phyloP scores from a whole-genome alignment of 352 stramenopile species.

The Phytophthora capsici region DNA sequence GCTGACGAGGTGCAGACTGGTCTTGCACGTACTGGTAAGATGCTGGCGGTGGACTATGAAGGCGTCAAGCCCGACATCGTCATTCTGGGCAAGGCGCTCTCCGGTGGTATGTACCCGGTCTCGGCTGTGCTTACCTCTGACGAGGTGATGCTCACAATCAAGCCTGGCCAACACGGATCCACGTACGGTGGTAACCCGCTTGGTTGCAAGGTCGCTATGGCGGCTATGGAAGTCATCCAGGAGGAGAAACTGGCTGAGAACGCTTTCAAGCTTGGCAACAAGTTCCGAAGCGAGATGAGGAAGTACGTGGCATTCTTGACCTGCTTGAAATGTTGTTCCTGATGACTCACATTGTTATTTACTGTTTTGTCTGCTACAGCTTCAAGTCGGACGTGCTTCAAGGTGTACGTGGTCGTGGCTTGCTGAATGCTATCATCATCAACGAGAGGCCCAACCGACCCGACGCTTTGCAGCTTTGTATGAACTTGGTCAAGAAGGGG shows the following conservation, averaged over 20 bases:
- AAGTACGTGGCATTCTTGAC: slow-evolving; percentile 41
- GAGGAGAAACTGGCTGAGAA: slow-evolving; percentile 98
- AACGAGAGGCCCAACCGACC: slow-evolving; percentile 87
- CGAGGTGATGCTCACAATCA: slow-evolving; percentile 98
- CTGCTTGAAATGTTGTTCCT: neutral
- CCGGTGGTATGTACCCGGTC: slow-evolving; percentile 97
- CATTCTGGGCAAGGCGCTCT: slow-evolving; percentile 96
- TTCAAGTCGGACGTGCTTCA: slow-evolving; percentile 75
- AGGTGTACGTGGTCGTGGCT: slow-evolving; percentile 93
- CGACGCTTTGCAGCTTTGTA: slow-evolving; percentile 95
- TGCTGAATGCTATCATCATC: slow-evolving; percentile 99
- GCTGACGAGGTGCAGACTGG: slow-evolving; percentile 99
- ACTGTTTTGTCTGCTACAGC: slow-evolving; percentile 17
- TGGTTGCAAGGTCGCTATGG: slow-evolving; percentile 97
- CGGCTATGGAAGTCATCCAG: slow-evolving; percentile 91
- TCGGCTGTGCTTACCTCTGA: slow-evolving; percentile 96
- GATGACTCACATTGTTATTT: slow-evolving; percentile 11
- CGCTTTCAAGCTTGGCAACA: slow-evolving; percentile 92
- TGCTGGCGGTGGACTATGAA: slow-evolving; percentile 97
- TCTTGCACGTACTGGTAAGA: slow-evolving; percentile 96
- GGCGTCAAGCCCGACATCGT: slow-evolving; percentile 98
- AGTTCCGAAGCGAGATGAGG: slow-evolving; percentile 92
- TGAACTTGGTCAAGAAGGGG: slow-evolving; percentile 95
- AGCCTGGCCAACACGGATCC: slow-evolving; percentile 96
- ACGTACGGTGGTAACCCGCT: slow-evolving; percentile 98